Percentiles rank a stretch among this genome's conserved stretches.
Conservation (phyloP, 1,284 basidiomycete species). For the Ustilago xerochloae region DNA sequence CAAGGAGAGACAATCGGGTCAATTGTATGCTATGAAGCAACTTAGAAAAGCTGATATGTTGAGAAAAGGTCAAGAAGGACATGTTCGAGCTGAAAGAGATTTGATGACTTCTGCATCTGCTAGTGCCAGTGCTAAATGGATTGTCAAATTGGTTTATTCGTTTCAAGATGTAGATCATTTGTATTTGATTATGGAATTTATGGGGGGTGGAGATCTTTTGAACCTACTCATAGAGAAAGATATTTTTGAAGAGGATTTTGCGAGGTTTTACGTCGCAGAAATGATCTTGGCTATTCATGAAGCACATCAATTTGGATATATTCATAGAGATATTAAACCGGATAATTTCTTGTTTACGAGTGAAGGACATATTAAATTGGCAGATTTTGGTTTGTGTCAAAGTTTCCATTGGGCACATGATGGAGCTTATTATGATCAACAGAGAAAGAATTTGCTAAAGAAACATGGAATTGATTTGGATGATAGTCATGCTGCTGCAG, state of each 20-base stretch:
- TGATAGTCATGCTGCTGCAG: constrained; percentile 73
- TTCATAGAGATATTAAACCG: constrained; percentile 96
- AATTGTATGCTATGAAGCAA: constrained; percentile 96
- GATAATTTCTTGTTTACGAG: constrained; percentile 95
- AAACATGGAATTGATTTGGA: constrained; percentile 96
- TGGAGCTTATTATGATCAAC: constrained; percentile 83
- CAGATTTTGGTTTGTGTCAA: constrained; percentile 87
- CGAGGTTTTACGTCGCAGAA: constrained; percentile 94
- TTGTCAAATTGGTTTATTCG: constrained; percentile 88
- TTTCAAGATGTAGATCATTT: constrained; percentile 78
- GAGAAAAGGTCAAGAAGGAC: constrained; percentile 96
- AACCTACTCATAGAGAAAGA: constrained; percentile 94
- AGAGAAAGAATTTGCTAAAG: constrained; percentile 84
- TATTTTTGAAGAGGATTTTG: constrained; percentile 91
- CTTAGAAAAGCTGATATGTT: constrained; percentile 95
- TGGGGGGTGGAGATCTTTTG: constrained; percentile 94
- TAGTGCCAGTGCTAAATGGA: constrained; percentile 74
- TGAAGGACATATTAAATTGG: constrained; percentile 90
- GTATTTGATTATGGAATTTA: constrained; percentile 87
- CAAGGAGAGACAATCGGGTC: constrained; percentile 80
- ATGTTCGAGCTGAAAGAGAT: constrained; percentile 89
- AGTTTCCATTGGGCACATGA: constrained; percentile 67
- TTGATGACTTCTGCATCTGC: constrained; percentile 78
- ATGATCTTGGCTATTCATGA: constrained; percentile 96
- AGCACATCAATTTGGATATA: constrained; percentile 93